A percentile compares a stretch with the other conserved stretches of the same genome.
Conservation (phyloP, 768 basidiomycete species). For the Russula sp. region DNA sequence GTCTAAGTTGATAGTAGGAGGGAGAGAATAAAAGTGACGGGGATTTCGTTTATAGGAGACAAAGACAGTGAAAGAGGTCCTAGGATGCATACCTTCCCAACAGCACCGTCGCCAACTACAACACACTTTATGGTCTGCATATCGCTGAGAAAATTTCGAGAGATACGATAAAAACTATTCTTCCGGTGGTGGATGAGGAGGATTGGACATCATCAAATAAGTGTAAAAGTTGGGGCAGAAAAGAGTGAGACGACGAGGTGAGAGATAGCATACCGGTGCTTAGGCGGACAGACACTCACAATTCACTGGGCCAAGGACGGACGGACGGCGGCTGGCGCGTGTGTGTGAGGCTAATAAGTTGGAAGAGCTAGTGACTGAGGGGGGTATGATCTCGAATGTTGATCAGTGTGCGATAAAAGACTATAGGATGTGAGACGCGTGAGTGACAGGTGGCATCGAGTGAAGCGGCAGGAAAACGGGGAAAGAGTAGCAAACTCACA, state of each 20-base stretch:
- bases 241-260: neutral
- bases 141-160: slow-evolving; percentile 21
- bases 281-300: slow-evolving; percentile 18
- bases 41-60: neutral
- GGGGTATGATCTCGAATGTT: slow-evolving; percentile 14
- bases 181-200: neutral
- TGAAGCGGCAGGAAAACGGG: neutral
- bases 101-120: slow-evolving; percentile 96
- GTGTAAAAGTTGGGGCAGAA: neutral
- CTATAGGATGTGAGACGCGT: slow-evolving; percentile 17
- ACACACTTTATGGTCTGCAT: slow-evolving; percentile 99
- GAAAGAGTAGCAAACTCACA: neutral
- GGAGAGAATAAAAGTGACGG: neutral
- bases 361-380: slow-evolving; percentile 14
- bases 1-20: slow-evolving; percentile 51
- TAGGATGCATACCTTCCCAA: slow-evolving; percentile 78
- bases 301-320: slow-evolving; percentile 23
- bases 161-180: slow-evolving; percentile 17
- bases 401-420: slow-evolving; percentile 26
- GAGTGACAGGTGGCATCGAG: neutral
- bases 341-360: slow-evolving; percentile 25
- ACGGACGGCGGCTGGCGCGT: slow-evolving; percentile 20
- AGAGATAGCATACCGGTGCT: neutral
- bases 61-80: neutral
- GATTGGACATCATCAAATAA: slow-evolving; percentile 9